Evolutionary conservation across 129 eudicot species (phyloP).

Genomic region (Smallanthus sonchifolius): DNA sequence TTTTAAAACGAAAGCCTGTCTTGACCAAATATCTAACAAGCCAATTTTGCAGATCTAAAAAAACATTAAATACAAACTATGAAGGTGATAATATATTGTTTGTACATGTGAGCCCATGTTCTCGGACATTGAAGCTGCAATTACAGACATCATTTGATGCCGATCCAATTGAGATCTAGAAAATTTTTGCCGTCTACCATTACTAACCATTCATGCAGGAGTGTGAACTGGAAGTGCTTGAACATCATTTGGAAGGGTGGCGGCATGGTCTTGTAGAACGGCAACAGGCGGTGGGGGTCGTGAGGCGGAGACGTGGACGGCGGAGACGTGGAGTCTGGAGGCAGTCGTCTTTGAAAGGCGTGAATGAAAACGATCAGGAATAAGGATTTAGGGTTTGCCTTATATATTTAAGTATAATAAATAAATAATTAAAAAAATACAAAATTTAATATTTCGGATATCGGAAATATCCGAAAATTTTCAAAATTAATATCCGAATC

Average conservation of each 20-base stretch:
- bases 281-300: too few relatives aligned
- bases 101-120: slow-evolving; percentile 45
- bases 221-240: slow-evolving; percentile 63
- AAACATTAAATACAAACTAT: background rate
- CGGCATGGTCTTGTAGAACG: too few relatives aligned
- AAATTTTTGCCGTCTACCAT: slow-evolving; percentile 34
- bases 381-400: too few relatives aligned
- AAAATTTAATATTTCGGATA: too few relatives aligned
- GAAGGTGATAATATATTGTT: background rate
- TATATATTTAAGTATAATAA: too few relatives aligned
- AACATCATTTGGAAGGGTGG: slow-evolving; percentile 38
- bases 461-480: too few relatives aligned
- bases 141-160: slow-evolving; percentile 20
- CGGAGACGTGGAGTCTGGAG: too few relatives aligned
- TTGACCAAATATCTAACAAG: background rate
- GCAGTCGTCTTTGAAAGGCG: too few relatives aligned
- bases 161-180: slow-evolving; percentile 21
- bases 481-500: too few relatives aligned
- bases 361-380: too few relatives aligned
- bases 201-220: slow-evolving; percentile 24
- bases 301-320: too few relatives aligned
- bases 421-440: too few relatives aligned
- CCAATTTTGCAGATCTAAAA: background rate
- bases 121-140: slow-evolving; percentile 28
- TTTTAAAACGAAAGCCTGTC: background rate